Evolutionary conservation across 2,329 filamentous ascomycete species (phyloP).

Genomic region (Nannizzia gypsea): DNA sequence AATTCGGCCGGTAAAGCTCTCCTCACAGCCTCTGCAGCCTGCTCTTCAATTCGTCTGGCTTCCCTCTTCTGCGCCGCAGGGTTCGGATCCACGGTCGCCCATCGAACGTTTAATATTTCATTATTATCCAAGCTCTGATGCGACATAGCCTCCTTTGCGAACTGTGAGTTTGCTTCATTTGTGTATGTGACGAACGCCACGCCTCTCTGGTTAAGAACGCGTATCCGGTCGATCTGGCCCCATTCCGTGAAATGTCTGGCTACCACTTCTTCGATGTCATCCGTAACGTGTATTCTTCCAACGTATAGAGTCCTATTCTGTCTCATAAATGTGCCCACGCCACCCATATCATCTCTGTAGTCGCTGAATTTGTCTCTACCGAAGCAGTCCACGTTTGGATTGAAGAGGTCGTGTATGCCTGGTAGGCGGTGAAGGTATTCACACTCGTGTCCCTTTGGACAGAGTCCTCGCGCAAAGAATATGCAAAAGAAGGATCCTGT

Average conservation of each 20-base stretch:
- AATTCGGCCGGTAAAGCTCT: conserved; percentile 80
- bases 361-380: conserved; percentile 85
- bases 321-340: conserved; percentile 84
- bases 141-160: conserved; percentile 91
- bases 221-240: conserved; percentile 79
- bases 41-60: conserved; percentile 78
- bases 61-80: conserved; percentile 89
- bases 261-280: conserved; percentile 94
- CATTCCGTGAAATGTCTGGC: conserved; percentile 93
- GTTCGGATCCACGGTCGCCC: conserved; percentile 94
- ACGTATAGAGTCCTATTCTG: conserved; percentile 92
- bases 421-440: conserved; percentile 87
- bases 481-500: conserved; percentile 83
- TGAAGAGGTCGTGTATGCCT: conserved; percentile 76
- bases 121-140: conserved; percentile 84
- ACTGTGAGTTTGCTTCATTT: conserved; percentile 81
- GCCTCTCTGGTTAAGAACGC: conserved; percentile 77
- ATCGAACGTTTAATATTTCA: conserved; percentile 89
- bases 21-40: conserved; percentile 87
- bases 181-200: conserved; percentile 92
- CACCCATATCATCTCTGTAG: conserved; percentile 95
- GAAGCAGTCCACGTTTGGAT: conserved; percentile 90
- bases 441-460: conserved; percentile 83
- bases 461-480: conserved; percentile 71
- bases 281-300: conserved; percentile 84